Base-by-base conservation (phyloP, 192 early-diverging fungal species). In the Diversispora eburnea region DNA sequence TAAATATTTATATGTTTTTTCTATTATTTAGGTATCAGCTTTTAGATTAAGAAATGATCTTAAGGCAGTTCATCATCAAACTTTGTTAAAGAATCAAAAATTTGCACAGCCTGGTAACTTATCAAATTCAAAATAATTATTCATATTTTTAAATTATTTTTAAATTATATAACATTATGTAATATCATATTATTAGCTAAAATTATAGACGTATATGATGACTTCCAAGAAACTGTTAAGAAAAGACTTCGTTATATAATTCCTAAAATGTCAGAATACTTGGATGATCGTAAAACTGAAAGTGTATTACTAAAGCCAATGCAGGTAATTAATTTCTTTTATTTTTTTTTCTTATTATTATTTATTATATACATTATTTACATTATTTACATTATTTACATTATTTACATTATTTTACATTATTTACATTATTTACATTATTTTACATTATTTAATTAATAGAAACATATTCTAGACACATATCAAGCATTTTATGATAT, bases 281-380 rank as follows among this genome's bases (percentile, higher is more conserved):
- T 94, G 15, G 88, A 90, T 20, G 93, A 94, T 76, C 70, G 75
- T 42, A 90, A 88, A 71, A 94, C 91, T n/a, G 91, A 93, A 77
- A 78, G 76, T 41, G 87, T 92, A 8, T 81, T 94, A 47, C 82
- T 92, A 46, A 78, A 83, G 8, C 89, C 91, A 25, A 89, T 93
- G 47, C 87, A 85, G 80, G 92, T 89, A 82, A 42, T 13, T 33
- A 33, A 33, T 33, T 33, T n/a, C n/a, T n/a, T 33, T 33, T 1
- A 33, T 33, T 33, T 33, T 2, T 33, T 33, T 33, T n/a, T n/a
- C n/a, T n/a, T n/a, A n/a, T n/a, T n/a, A n/a, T n/a, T n/a, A n/a
- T n/a, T n/a, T n/a, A n/a, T n/a, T n/a, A n/a, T n/a, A n/a, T n/a
- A n/a, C n/a, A n/a, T n/a, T n/a, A n/a, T n/a, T n/a, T n/a, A n/a